These are phyloP conservation scores for Alternaria gansuensis DNA, from an alignment of 2,329 filamentous ascomycete genomes.

Conservation along the genomic window DNA sequence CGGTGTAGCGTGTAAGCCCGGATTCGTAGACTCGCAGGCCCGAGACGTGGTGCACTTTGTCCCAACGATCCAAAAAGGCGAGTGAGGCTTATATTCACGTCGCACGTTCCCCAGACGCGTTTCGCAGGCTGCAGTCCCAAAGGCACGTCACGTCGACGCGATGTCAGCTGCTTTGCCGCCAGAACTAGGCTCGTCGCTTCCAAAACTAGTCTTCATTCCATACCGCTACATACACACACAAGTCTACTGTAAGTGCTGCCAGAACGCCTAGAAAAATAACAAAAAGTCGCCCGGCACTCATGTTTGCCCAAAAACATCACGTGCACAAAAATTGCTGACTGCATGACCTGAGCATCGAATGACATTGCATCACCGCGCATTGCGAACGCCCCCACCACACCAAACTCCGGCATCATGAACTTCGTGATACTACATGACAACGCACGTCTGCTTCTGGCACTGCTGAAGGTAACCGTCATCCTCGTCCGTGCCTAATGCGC, in stretches of 20 bases:
- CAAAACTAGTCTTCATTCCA: neutral
- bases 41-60: constrained; percentile 10
- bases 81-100: constrained; percentile 2
- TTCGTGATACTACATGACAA: constrained; percentile 52
- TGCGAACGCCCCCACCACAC: constrained; percentile 21
- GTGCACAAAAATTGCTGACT: constrained; percentile 32
- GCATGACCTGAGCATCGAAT: constrained; percentile 45
- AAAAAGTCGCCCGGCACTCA: neutral
- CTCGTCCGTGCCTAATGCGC: constrained; percentile 65
- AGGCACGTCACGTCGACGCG: constrained; percentile 30
- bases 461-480: constrained; percentile 81
- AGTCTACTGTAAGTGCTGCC: neutral
- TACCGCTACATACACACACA: constrained; percentile 4
- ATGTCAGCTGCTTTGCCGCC: constrained; percentile 34
- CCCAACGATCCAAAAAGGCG: neutral
- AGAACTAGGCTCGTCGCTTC: constrained; percentile 9
- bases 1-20: constrained; percentile 29
- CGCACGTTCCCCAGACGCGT: constrained; percentile 24
- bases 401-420: constrained; percentile 11
- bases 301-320: constrained; percentile 13
- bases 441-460: constrained; percentile 57
- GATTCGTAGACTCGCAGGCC: constrained; percentile 5
- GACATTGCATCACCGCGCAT: constrained; percentile 39
- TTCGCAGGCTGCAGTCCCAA: constrained; percentile 26
- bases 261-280: constrained; percentile 1